Evolutionary conservation across 306 rosid species (phyloP).

Genomic region (Prunus armeniaca): DNA sequence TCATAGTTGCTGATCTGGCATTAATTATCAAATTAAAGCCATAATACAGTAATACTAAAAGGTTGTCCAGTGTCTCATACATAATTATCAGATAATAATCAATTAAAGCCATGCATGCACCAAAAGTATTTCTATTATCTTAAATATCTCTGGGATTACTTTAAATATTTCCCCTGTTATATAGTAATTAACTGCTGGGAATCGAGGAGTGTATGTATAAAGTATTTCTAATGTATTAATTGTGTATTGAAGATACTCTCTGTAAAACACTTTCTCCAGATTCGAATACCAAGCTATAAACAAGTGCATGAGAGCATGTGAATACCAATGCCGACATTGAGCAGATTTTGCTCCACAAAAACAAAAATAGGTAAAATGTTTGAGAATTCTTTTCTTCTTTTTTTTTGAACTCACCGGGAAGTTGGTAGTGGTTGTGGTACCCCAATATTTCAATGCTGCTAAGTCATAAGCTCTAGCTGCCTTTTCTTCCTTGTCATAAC

Average conservation of each 20-base stretch:
- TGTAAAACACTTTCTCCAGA: background rate
- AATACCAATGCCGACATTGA: constrained; percentile 14
- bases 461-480: constrained; percentile 94
- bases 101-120: background rate
- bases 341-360: constrained; percentile 2
- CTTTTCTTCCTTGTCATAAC: constrained; percentile 94
- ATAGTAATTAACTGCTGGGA: too few species aligned
- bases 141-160: background rate
- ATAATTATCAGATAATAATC: background rate
- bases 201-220: background rate
- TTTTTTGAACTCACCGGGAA: constrained; percentile 57
- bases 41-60: background rate
- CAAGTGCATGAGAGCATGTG: background rate
- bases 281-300: background rate
- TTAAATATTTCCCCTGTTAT: too few species aligned
- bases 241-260: background rate
- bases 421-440: constrained; percentile 88
- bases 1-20: constrained; percentile 75
- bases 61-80: background rate
- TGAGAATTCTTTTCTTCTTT: background rate
- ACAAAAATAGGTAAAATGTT: background rate
- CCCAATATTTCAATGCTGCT: constrained; percentile 95
- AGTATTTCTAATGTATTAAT: background rate
- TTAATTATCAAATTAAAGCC: background rate
- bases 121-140: background rate